Percentiles rank a stretch among this genome's conserved stretches.
Evolutionary conservation across 2,329 filamentous ascomycete species (phyloP).

Genomic region (Fusarium anguioides): DNA sequence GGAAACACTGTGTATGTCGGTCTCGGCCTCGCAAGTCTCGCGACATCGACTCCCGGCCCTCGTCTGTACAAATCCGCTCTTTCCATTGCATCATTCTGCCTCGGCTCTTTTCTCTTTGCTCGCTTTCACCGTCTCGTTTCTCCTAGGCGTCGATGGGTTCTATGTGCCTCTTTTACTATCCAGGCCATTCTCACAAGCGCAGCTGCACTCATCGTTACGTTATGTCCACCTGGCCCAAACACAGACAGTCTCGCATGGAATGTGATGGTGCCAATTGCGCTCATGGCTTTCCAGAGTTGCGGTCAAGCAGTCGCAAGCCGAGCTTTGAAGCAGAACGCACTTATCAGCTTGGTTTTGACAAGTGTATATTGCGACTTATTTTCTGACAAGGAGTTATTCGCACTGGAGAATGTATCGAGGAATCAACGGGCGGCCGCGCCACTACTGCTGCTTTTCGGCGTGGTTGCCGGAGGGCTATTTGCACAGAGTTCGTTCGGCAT

Average conservation of each 20-base stretch:
- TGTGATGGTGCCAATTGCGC: slow-evolving; percentile 72
- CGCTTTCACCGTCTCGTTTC: slow-evolving; percentile 71
- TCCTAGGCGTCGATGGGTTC: slow-evolving; percentile 72
- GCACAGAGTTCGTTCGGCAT: slow-evolving; percentile 60
- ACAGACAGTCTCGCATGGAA: slow-evolving; percentile 64
- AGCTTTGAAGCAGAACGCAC: slow-evolving; percentile 73
- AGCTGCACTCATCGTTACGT: slow-evolving; percentile 65
- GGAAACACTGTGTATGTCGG: slow-evolving; percentile 84
- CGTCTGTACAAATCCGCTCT: slow-evolving; percentile 67
- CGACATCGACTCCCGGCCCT: slow-evolving; percentile 53
- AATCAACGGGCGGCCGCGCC: slow-evolving; percentile 63
- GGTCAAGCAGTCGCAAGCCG: slow-evolving; percentile 82
- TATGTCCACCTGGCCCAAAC: slow-evolving; percentile 52
- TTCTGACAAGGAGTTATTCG: slow-evolving; percentile 67
- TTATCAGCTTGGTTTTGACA: slow-evolving; percentile 83
- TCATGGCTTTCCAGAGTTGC: slow-evolving; percentile 81
- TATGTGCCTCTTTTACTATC: slow-evolving; percentile 66
- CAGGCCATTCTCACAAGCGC: slow-evolving; percentile 62
- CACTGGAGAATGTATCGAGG: slow-evolving; percentile 57
- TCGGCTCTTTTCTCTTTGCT: slow-evolving; percentile 78
- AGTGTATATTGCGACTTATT: slow-evolving; percentile 86
- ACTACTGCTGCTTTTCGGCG: slow-evolving; percentile 60
- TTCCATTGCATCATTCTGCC: slow-evolving; percentile 76
- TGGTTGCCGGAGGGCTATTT: slow-evolving; percentile 61
- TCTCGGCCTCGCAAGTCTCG: slow-evolving; percentile 61